Evolutionary conservation across 169 alveolate species (phyloP).

Genomic region (Perkinsus olseni): DNA sequence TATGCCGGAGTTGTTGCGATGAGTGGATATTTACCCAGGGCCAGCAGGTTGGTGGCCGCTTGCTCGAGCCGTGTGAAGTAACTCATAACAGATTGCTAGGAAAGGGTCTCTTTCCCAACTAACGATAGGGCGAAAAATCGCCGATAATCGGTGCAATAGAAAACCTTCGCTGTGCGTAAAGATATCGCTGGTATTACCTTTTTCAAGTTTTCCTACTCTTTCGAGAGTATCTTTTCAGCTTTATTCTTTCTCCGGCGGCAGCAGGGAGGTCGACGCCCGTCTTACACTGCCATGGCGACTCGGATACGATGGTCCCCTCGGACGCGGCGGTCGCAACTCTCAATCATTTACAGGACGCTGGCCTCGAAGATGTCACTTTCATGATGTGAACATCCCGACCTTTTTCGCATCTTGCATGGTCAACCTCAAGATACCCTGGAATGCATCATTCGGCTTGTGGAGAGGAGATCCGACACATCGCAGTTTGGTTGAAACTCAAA

Average conservation of each 20-base stretch:
- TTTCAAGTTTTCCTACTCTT: too few relatives aligned
- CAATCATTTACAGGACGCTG: background rate
- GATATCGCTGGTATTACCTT: background rate
- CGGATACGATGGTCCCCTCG: background rate
- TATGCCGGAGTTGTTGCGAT: background rate
- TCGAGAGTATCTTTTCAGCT: background rate
- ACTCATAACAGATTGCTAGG: background rate
- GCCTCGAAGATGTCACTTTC: background rate
- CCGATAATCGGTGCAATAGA: too few relatives aligned
- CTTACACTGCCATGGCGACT: background rate
- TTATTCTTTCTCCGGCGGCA: background rate
- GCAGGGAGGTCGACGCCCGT: background rate
- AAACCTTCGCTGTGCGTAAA: background rate
- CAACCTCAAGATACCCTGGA: background rate
- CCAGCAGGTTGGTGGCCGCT: background rate
- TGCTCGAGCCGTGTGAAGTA: too few relatives aligned
- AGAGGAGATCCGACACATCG: background rate
- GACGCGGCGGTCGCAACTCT: background rate
- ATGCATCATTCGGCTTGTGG: background rate
- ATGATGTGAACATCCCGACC: background rate
- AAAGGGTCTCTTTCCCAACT: background rate
- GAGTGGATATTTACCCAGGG: background rate
- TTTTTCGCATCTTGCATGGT: background rate
- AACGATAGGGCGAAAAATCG: too few relatives aligned
- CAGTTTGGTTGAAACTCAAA: background rate